Evolutionary conservation across 331 rosid species (phyloP).

Genomic region (Phaseolus coccineus): DNA sequence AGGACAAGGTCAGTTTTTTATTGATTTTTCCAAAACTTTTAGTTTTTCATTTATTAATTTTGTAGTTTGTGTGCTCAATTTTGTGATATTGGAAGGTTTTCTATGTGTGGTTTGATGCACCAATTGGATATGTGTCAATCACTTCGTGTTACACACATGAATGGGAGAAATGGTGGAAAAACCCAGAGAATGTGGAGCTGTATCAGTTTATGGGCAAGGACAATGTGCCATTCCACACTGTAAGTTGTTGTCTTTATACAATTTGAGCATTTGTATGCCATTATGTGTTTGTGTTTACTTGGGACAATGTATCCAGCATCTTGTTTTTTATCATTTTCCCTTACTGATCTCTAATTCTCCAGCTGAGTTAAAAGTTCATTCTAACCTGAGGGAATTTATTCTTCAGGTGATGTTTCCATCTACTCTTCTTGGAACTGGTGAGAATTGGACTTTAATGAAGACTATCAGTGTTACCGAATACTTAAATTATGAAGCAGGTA

Average conservation of each 20-base stretch:
- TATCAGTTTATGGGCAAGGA: conserved; percentile 99
- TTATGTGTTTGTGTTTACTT: conserved; percentile 34
- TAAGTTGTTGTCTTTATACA: conserved; percentile 53
- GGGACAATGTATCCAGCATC: conserved; percentile 21
- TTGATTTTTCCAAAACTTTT: conserved; percentile 1
- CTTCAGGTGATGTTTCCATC: conserved; percentile 97
- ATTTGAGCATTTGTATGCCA: conserved; percentile 10
- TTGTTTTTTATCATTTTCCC: conserved; percentile 21
- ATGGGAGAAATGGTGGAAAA: conserved; percentile 99
- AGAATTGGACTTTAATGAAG: conserved; percentile 94
- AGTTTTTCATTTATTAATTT: conserved; percentile 12
- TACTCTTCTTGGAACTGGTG: conserved; percentile 88
- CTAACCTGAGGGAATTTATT: conserved; percentile 31
- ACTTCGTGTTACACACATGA: conserved; percentile 89
- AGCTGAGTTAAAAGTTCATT: conserved; percentile 26
- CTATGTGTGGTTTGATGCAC: conserved; percentile 99
- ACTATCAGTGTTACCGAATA: conserved; percentile 97
- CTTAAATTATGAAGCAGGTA: conserved; percentile 94
- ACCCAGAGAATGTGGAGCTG: conserved; percentile 88
- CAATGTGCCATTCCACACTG: conserved; percentile 97
- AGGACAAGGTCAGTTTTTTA: conserved; percentile 70
- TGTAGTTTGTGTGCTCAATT: not conserved
- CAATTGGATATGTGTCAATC: conserved; percentile 94
- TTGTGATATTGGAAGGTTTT: conserved; percentile 69
- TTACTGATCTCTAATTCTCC: conserved; percentile 17